Percentiles rank a stretch among this genome's conserved stretches.
These are phyloP conservation scores for Sphenostylis stenocarpa DNA, from an alignment of 306 rosid species.

Conservation along the genomic window DNA sequence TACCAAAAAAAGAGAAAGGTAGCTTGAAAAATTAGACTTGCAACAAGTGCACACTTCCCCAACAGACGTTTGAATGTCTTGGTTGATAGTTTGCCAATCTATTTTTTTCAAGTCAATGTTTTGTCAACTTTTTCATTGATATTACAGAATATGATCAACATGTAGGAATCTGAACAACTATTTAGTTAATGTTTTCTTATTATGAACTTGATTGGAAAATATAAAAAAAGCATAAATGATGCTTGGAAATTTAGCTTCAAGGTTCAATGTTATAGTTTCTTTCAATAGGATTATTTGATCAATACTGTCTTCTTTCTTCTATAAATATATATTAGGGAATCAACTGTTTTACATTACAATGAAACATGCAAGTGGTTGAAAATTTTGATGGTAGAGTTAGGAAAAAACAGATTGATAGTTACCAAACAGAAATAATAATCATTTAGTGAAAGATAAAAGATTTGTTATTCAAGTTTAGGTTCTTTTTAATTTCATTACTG, in stretches of 20 bases:
- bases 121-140: constrained; percentile 10
- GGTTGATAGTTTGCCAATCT: not conserved
- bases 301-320: not conserved
- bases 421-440: constrained; percentile 10
- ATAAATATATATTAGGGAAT: constrained; percentile 24
- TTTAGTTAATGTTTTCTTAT: constrained; percentile 24
- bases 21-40: constrained; percentile 32
- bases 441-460: not conserved
- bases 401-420: not conserved
- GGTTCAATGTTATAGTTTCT: constrained; percentile 14
- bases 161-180: constrained; percentile 16
- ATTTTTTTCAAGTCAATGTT: constrained; percentile 9
- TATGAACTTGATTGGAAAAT: constrained; percentile 9
- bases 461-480: constrained; percentile 11
- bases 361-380: constrained; percentile 1
- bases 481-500: constrained; percentile 6
- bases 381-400: constrained; percentile 28
- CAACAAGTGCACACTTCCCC: constrained; percentile 1
- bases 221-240: constrained; percentile 21
- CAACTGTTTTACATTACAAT: constrained; percentile 5
- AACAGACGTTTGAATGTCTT: not conserved
- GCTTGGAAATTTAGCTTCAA: constrained; percentile 9
- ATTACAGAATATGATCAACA: not conserved
- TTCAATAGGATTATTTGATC: constrained; percentile 1
- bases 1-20: constrained; percentile 96